Evolutionary conservation across 2,329 filamentous ascomycete genomes (phyloP), one percentile per base, ranked within the genome.

Genomic region (Apiospora arundinis): DNA sequence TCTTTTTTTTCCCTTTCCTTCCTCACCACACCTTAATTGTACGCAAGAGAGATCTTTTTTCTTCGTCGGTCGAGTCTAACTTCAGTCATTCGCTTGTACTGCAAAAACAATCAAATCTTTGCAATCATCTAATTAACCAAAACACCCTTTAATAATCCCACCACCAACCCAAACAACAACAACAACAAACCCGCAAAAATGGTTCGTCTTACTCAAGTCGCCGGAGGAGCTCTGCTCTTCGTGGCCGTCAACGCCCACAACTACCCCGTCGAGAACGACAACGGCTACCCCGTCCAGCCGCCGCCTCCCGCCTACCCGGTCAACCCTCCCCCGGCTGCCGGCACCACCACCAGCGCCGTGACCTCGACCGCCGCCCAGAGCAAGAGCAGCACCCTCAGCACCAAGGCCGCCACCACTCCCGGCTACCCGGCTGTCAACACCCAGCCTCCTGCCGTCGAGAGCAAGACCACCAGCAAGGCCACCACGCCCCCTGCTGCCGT

Each of bases 151-250:
- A 60, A 21, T 25, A 16, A 60, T 28, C 8, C 14, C 9, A 16
- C 14, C 9, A 16, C 21, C n/a, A n/a, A 25, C 25, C 65, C 16
- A 56, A 60, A 9, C 52, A 16, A 60, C 32, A 23, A n/a, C n/a
- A n/a, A n/a, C 60, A 42, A 66, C 40, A 66, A 70, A 52, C 3
- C 71, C 70, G 70, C 71, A 74, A 79, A 69, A 66, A 81, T 81
- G 79, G 78, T 80, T 74, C 76, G 75, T 70, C 70, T 79, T 32
- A 73, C 79, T 69, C 78, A 80, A 71, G 78, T 80, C 73, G 75
- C 77, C 72, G 73, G 77, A 73, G 74, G 79, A 71, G 77, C 77
- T 60, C 74, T 80, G 63, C 73, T 81, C 66, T 74, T 77, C 65
- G 77, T 75, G 69, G 74, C 78, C 45, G 79, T 76, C 40, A 74